Conservation (phyloP, 176 grass and related monocot genomes). For the Aegilops sharonensis region DNA sequence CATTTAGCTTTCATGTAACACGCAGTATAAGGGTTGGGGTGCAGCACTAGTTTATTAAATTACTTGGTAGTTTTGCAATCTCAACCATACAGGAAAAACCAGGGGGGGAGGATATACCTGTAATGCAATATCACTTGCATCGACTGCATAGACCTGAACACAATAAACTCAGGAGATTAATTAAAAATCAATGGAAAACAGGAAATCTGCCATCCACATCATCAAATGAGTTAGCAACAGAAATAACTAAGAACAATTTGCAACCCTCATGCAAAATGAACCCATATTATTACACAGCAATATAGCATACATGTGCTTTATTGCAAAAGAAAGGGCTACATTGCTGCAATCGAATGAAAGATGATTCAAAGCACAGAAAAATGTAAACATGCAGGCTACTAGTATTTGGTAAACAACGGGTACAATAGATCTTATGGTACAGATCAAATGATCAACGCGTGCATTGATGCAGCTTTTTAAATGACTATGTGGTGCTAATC, state of each 20-base stretch:
- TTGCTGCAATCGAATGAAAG: conserved; percentile 5
- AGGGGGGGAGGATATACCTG: conserved; percentile 51
- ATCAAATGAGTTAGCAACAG: not conserved
- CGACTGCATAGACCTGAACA: conserved; percentile 90
- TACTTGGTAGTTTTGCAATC: conserved; percentile 8
- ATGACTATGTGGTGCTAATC: not conserved
- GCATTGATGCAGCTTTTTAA: not conserved
- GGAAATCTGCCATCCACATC: not conserved
- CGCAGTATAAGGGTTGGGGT: not conserved
- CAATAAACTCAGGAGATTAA: conserved; percentile 25
- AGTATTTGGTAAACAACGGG: conserved; percentile 1
- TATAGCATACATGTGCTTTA: not conserved
- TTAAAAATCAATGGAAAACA: conserved; percentile 23
- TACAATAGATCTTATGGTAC: conserved; percentile 8
- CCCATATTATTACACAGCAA: not conserved
- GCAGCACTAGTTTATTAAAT: conserved; percentile 25
- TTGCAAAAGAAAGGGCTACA: not conserved
- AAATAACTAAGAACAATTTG: conserved; percentile 21
- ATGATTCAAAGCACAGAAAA: conserved; percentile 13
- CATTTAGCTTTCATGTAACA: not conserved
- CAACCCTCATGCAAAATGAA: conserved; percentile 1
- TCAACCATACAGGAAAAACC: conserved; percentile 7
- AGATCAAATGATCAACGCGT: not conserved
- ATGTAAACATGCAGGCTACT: not conserved
- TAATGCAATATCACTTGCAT: conserved; percentile 91